Percentiles rank a stretch among this genome's conserved stretches.
Conservation (phyloP, 257 asterid genomes). For the Penstemon eatonii region DNA sequence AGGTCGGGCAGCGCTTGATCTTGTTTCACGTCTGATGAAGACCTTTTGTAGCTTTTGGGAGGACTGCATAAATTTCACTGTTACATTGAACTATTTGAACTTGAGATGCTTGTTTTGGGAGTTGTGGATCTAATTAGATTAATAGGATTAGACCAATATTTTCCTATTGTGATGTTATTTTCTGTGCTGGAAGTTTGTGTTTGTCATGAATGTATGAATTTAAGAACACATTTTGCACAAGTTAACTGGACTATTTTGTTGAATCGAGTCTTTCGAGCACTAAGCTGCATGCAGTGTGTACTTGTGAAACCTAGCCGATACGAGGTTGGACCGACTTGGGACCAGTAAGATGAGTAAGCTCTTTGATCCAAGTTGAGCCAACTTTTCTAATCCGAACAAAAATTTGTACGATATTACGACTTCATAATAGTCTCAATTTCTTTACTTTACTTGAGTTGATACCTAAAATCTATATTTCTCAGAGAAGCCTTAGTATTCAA, state of each 20-base stretch:
- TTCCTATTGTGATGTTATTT: slow-evolving; percentile 19
- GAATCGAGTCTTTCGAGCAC: background rate
- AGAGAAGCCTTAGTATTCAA: no score
- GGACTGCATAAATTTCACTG: background rate
- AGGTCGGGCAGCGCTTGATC: slow-evolving; percentile 58
- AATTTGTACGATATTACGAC: no score
- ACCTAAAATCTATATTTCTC: background rate
- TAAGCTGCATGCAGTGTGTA: background rate
- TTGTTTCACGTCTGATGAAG: background rate
- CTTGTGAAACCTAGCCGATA: background rate
- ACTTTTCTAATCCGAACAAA: no score
- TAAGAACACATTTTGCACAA: background rate
- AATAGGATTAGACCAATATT: background rate
- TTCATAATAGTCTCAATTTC: no score
- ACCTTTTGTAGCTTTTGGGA: slow-evolving; percentile 8
- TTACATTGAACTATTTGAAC: slow-evolving; percentile 12
- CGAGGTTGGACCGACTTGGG: no score
- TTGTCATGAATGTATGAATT: slow-evolving; percentile 7
- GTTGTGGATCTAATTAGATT: slow-evolving; percentile 7
- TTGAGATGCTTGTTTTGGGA: slow-evolving; percentile 22
- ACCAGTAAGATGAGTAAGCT: background rate
- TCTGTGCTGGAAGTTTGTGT: slow-evolving; percentile 25
- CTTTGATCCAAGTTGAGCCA: background rate
- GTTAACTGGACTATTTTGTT: background rate
- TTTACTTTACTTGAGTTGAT: background rate